Evolutionary conservation across 2,329 filamentous ascomycete genomes (phyloP).

Genomic region (Akanthomyces dipterigenus): DNA sequence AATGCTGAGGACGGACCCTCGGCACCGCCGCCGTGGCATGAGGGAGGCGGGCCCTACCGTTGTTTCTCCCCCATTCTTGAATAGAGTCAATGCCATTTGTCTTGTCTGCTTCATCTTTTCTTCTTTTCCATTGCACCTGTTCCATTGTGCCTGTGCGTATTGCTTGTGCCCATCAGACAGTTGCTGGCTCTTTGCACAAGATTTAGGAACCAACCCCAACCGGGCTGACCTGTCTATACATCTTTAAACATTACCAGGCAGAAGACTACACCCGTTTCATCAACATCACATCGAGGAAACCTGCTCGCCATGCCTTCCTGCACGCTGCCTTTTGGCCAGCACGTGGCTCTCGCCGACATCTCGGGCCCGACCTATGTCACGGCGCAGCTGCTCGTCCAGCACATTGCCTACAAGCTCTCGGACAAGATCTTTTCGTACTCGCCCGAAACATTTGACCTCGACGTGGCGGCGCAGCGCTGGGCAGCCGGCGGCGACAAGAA

Average conservation of each 20-base stretch:
- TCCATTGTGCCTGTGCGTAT: neutral
- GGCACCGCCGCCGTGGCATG: neutral
- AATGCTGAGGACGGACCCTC: constrained; percentile 1
- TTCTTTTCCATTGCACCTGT: neutral
- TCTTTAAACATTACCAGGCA: neutral
- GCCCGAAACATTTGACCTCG: constrained; percentile 85
- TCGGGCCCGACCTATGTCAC: constrained; percentile 88
- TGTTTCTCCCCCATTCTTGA: neutral
- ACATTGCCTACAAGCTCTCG: constrained; percentile 89
- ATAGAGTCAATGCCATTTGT: constrained; percentile 4
- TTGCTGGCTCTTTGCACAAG: neutral
- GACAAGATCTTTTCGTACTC: constrained; percentile 98
- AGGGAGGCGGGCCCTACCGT: constrained; percentile 3
- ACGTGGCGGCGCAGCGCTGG: constrained; percentile 77
- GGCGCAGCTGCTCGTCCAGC: constrained; percentile 87
- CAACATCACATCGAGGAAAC: neutral
- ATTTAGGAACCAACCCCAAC: neutral
- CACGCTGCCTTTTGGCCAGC: constrained; percentile 51
- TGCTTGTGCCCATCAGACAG: neutral
- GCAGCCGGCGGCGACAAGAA: constrained; percentile 63
- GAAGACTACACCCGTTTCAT: neutral
- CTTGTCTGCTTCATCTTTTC: neutral
- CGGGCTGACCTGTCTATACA: neutral
- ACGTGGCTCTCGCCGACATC: constrained; percentile 53
- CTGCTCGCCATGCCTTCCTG: constrained; percentile 34